These are phyloP conservation scores for Platanthera guangdongensis DNA, from an alignment of 106 monocot genomes.

Conservation along the genomic window DNA sequence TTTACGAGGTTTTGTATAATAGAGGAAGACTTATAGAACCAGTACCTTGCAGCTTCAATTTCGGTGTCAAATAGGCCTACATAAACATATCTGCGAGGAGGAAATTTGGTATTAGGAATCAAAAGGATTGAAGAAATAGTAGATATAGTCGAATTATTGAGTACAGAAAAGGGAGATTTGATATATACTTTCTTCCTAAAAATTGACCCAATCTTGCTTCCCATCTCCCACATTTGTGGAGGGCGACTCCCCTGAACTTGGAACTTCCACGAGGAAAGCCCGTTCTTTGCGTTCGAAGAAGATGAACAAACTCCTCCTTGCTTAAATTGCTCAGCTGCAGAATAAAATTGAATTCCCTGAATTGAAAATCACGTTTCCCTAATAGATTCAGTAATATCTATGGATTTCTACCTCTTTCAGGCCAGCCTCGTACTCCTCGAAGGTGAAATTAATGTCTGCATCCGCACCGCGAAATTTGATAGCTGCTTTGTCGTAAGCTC, in stretches of 20 bases:
- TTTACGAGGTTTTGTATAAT: not conserved
- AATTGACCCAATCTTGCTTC: conserved; percentile 96
- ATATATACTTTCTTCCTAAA: conserved; percentile 83
- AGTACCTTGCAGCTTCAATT: conserved; percentile 64
- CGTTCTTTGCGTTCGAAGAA: conserved; percentile 89
- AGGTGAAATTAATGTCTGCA: conserved; percentile 13
- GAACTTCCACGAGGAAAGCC: conserved; percentile 92
- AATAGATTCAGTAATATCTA: not conserved
- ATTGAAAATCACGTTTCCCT: not conserved
- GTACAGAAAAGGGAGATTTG: too few species aligned
- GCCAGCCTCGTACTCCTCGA: conserved; percentile 15
- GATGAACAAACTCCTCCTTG: conserved; percentile 92
- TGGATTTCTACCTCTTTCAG: conserved; percentile 7
- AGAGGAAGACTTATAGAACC: not conserved
- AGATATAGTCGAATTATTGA: not conserved
- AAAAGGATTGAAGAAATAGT: not conserved
- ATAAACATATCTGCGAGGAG: conserved; percentile 62
- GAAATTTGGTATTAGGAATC: not conserved
- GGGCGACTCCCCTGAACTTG: conserved; percentile 86
- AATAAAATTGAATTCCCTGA: not conserved
- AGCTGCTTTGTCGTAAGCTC: conserved; percentile 17
- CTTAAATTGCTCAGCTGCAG: conserved; percentile 43
- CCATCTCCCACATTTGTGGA: conserved; percentile 98
- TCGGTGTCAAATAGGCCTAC: conserved; percentile 83
- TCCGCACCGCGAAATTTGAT: conserved; percentile 14